Percentiles rank a stretch among this genome's conserved stretches.
These are phyloP conservation scores for Pseudofabraea citricarpa DNA, from an alignment of 2,329 filamentous ascomycete genomes.

Conservation along the genomic window DNA sequence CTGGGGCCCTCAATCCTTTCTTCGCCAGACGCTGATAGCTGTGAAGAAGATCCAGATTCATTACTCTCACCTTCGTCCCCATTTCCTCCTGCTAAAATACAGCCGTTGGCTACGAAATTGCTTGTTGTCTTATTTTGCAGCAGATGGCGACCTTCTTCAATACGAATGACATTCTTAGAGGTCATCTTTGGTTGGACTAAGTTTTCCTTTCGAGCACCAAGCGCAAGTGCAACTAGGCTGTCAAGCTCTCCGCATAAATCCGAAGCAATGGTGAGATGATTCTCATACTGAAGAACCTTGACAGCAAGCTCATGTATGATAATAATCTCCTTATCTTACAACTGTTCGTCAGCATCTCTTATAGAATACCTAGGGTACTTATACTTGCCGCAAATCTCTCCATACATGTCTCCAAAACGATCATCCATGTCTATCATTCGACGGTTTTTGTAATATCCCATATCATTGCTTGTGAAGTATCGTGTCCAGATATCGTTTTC, in stretches of 20 bases:
- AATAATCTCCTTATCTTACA: constrained; percentile 77
- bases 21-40: constrained; percentile 4
- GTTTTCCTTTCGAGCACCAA: constrained; percentile 70
- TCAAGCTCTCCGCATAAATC: constrained; percentile 84
- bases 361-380: background rate
- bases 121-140: constrained; percentile 80
- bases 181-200: constrained; percentile 68
- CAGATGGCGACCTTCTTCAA: constrained; percentile 77
- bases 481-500: constrained; percentile 65
- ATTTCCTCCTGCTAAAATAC: constrained; percentile 59
- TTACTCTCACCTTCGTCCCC: constrained; percentile 23
- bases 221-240: constrained; percentile 73
- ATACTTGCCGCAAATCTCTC: constrained; percentile 70
- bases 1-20: constrained; percentile 42
- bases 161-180: constrained; percentile 62
- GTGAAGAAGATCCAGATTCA: background rate
- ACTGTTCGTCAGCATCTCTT: background rate
- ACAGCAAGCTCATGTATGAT: constrained; percentile 75
- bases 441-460: constrained; percentile 81
- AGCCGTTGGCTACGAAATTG: constrained; percentile 80
- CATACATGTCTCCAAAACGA: constrained; percentile 79
- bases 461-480: constrained; percentile 67
- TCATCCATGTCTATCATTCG: constrained; percentile 78
- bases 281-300: constrained; percentile 63
- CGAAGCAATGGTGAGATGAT: constrained; percentile 62